Base-by-base conservation (phyloP, 2,329 filamentous ascomycete genomes). In the Cylindrodendrum hubeiense region DNA sequence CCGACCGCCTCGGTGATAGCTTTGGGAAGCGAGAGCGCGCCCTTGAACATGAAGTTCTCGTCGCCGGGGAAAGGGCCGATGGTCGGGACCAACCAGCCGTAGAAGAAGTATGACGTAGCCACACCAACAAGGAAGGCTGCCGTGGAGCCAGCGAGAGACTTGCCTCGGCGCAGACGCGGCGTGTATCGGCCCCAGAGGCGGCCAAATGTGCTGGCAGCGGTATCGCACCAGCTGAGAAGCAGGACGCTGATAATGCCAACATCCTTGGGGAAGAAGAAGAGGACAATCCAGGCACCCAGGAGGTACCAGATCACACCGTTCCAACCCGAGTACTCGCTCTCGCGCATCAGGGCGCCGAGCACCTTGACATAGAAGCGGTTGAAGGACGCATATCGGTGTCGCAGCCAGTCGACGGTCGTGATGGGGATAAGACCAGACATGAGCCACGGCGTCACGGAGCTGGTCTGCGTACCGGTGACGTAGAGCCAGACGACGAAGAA, bases 271-370 rank as follows among this genome's bases (percentile, higher is more conserved):
- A 97, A 94, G 78, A 93, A 94, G 71, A 89, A 89, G 70, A 98
- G 88, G 17, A 95, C 94, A 33, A 90, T 86, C 90, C 94, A 98
- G 28, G 94, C 91, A 61, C 96, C 96, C 8, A 98, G 87, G 10
- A 99, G 89, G 80, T 98, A 99, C 85, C 93, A 98, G 71, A 99
- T 97, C 71, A 98, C 95, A 56, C 96, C 96, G 78, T 99, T 99
- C 86, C 94, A 99, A 55, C 94, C 93, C 51, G 91, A 87, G 72
- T 95, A 97, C 81, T 99, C 96, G 69, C 92, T 96, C 83, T 99
- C 96, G 59, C 96, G 93, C 96, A 99, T 99, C 72, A 99, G 85
- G 1, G 95, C 94, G 50, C 96, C 96, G 15, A 98, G 82, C 39
- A 89, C 86, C 61, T 87, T 89, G 73, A 98, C 95, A 80, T 98